Evolutionary conservation across 2,329 filamentous ascomycete genomes (phyloP).

Genomic region (Colletotrichum kahawae): DNA sequence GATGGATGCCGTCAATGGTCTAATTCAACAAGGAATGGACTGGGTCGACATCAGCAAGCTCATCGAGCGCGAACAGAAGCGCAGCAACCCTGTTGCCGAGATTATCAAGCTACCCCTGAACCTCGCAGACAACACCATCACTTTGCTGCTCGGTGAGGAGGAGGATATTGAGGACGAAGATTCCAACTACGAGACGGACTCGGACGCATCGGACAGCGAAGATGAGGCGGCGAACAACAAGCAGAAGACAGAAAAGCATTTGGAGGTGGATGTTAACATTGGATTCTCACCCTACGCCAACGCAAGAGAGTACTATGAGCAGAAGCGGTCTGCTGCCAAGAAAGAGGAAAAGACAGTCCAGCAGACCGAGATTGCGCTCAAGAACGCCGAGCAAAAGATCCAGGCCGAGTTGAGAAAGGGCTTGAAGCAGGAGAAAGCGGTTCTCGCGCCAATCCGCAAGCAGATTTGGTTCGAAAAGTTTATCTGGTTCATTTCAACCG

Average conservation of each 20-base stretch:
- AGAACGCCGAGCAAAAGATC: slow-evolving; percentile 90
- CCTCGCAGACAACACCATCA: slow-evolving; percentile 87
- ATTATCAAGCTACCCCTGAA: slow-evolving; percentile 89
- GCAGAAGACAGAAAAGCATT: slow-evolving; percentile 49
- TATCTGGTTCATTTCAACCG: slow-evolving; percentile 91
- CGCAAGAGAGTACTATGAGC: slow-evolving; percentile 88
- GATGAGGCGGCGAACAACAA: slow-evolving; percentile 41
- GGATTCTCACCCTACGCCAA: slow-evolving; percentile 85
- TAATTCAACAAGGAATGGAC: slow-evolving; percentile 96
- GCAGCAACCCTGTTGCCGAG: slow-evolving; percentile 82
- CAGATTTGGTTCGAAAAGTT: slow-evolving; percentile 98
- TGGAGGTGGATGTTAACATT: slow-evolving; percentile 86
- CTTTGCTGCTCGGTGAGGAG: slow-evolving; percentile 76
- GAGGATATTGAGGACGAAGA: slow-evolving; percentile 67
- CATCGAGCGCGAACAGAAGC: slow-evolving; percentile 84
- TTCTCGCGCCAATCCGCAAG: slow-evolving; percentile 81
- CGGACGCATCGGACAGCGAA: slow-evolving; percentile 63
- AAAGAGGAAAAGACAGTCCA: slow-evolving; percentile 88
- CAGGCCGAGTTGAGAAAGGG: slow-evolving; percentile 83
- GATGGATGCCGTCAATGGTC: slow-evolving; percentile 87
- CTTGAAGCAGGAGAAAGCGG: slow-evolving; percentile 88
- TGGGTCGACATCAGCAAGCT: slow-evolving; percentile 91
- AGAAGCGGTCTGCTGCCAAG: slow-evolving; percentile 80
- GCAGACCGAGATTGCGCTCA: slow-evolving; percentile 82
- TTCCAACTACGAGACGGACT: slow-evolving; percentile 69